A percentile compares a stretch with the other conserved stretches of the same genome.
Conservation (phyloP, 2,329 filamentous ascomycete species). For the Trichoderma cornu-damae region DNA sequence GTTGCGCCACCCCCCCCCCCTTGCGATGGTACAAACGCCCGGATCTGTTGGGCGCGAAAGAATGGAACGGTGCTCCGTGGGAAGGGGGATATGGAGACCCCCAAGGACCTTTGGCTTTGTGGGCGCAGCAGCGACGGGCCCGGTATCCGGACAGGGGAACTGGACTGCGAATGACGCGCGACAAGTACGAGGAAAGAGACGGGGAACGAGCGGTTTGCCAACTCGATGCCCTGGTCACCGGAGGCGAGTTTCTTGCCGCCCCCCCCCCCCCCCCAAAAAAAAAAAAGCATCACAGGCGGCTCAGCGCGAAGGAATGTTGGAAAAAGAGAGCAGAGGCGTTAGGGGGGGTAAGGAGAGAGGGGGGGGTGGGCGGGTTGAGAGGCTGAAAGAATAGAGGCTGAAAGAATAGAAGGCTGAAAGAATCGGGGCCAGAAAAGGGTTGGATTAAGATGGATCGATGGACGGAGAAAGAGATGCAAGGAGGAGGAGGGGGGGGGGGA, state of each 20-base stretch:
- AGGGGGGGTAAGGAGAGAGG: background rate
- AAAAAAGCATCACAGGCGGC: background rate
- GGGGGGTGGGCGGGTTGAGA: too few relatives aligned
- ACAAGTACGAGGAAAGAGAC: background rate
- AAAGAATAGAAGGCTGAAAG: too few relatives aligned
- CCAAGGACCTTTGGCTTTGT: background rate
- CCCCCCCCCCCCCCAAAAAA: too few relatives aligned
- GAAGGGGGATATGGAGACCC: slow-evolving; percentile 1
- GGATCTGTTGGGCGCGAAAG: slow-evolving; percentile 11
- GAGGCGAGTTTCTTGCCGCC: too few relatives aligned
- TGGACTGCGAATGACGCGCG: background rate
- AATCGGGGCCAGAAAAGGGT: too few relatives aligned
- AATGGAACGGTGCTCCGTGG: slow-evolving; percentile 3
- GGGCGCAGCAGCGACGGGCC: slow-evolving; percentile 4
- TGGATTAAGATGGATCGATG: too few relatives aligned
- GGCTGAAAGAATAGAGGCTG: too few relatives aligned
- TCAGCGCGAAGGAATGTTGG: background rate
- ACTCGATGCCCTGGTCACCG: background rate
- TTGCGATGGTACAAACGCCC: slow-evolving; percentile 11
- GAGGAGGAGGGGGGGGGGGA: too few relatives aligned
- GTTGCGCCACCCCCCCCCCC: slow-evolving; percentile 11
- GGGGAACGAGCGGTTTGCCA: background rate
- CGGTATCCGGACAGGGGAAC: background rate
- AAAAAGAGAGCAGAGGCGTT: background rate
- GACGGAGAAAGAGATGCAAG: too few relatives aligned